phyloP scores from a whole-genome alignment of 768 basidiomycete genomes.

The Trametes gibbosa region DNA sequence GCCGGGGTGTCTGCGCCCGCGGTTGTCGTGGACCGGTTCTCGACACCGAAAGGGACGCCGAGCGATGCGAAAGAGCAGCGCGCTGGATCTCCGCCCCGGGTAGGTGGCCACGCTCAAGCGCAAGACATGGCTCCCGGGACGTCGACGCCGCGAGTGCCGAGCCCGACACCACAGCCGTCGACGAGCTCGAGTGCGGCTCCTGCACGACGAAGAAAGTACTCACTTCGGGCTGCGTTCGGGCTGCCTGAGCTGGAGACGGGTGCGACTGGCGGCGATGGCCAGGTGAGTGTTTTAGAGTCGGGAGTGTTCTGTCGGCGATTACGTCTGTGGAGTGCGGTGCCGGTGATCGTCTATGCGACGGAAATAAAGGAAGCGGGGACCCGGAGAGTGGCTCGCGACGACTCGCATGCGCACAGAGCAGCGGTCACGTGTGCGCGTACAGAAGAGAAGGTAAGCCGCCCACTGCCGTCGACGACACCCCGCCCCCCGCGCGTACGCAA shows the following conservation, averaged over 20 bases:
- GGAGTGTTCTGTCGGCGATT: neutral
- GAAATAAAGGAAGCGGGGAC: constrained; percentile 1
- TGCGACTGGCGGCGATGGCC: neutral
- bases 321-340: constrained; percentile 6
- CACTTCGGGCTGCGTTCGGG: constrained; percentile 27
- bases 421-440: constrained; percentile 22
- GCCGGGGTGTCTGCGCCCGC: neutral
- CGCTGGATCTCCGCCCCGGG: too few species aligned
- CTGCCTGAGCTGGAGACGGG: constrained; percentile 6
- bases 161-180: constrained; percentile 1
- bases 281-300: constrained; percentile 4
- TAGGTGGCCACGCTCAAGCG: too few species aligned
- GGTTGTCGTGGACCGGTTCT: constrained; percentile 11
- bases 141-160: neutral
- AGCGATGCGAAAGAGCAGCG: neutral
- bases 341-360: neutral
- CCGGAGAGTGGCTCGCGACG: neutral
- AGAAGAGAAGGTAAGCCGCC: constrained; percentile 2
- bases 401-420: neutral
- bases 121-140: too few species aligned
- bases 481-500: too few species aligned
- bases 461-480: neutral
- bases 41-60: constrained; percentile 6
- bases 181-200: neutral
- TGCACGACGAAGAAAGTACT: constrained; percentile 25